A percentile compares a stretch with the other conserved stretches of the same genome.
Conservation (phyloP, 495 filamentous ascomycete genomes). For the Hyaloscypha bicolor region DNA sequence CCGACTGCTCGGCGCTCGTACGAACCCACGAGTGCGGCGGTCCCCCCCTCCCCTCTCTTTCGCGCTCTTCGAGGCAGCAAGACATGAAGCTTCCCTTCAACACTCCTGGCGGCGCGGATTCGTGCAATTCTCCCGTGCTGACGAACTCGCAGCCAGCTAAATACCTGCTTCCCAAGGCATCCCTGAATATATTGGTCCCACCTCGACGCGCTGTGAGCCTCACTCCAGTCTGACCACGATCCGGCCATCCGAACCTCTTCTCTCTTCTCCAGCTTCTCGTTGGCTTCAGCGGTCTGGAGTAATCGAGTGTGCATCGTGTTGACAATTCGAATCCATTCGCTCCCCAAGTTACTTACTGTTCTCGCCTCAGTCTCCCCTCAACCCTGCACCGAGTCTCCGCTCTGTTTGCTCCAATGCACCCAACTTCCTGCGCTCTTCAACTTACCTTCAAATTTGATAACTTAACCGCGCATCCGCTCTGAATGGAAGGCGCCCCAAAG, state of each 20-base stretch:
- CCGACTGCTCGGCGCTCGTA: not conserved
- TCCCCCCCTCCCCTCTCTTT: no score
- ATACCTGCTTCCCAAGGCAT: not conserved
- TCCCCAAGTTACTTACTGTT: not conserved
- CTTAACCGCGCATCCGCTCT: not conserved
- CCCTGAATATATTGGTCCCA: not conserved
- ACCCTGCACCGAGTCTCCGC: constrained; percentile 15
- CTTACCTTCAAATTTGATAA: constrained; percentile 1
- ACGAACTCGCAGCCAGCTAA: constrained; percentile 8
- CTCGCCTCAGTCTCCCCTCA: constrained; percentile 24
- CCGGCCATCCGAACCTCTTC: constrained; percentile 5
- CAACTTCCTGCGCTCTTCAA: not conserved
- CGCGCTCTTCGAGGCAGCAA: not conserved
- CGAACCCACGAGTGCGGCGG: not conserved
- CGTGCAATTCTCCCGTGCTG: constrained; percentile 12
- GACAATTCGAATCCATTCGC: not conserved
- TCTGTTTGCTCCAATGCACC: constrained; percentile 10
- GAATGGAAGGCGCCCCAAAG: constrained; percentile 22
- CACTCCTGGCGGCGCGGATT: not conserved
- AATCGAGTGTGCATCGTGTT: constrained; percentile 3
- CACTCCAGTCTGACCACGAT: constrained; percentile 6
- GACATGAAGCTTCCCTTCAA: not conserved
- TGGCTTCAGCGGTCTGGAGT: not conserved
- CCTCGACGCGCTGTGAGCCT: constrained; percentile 17
- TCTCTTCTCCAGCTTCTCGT: not conserved